phyloP scores from a whole-genome alignment of 2,329 filamentous ascomycete species.

The Sporothrix protearum region DNA sequence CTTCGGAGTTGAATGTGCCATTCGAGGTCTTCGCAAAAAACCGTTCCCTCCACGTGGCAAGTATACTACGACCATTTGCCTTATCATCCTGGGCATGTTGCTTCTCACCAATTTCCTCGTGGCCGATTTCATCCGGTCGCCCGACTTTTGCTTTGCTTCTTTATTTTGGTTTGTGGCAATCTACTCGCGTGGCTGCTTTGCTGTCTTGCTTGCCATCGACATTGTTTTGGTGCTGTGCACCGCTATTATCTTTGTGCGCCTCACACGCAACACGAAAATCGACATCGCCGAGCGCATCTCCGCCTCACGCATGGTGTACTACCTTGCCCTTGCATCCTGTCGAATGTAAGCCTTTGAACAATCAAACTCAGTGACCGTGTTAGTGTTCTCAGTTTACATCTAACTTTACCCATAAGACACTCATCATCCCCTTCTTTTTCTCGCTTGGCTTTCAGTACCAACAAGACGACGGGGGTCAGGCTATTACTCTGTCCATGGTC shows the following conservation, averaged over 20 bases:
- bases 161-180: slow-evolving; percentile 64
- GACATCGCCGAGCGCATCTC: slow-evolving; percentile 58
- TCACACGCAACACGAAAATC: slow-evolving; percentile 53
- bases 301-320: slow-evolving; percentile 68
- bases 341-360: slow-evolving; percentile 46
- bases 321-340: slow-evolving; percentile 55
- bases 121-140: slow-evolving; percentile 52
- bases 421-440: slow-evolving; percentile 63
- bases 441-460: slow-evolving; percentile 47
- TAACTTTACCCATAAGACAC: slow-evolving; percentile 46
- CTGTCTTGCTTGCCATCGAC: slow-evolving; percentile 50
- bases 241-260: slow-evolving; percentile 53
- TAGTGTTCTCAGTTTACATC: no score
- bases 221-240: slow-evolving; percentile 49
- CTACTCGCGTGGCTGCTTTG: slow-evolving; percentile 57
- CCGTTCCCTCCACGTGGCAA: slow-evolving; percentile 58
- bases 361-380: no score
- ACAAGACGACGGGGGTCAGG: slow-evolving; percentile 38
- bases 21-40: slow-evolving; percentile 51
- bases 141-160: slow-evolving; percentile 62
- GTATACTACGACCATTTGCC: slow-evolving; percentile 58
- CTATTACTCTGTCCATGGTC: slow-evolving; percentile 56
- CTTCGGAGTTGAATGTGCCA: slow-evolving; percentile 59
- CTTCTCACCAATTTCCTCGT: slow-evolving; percentile 57
- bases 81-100: slow-evolving; percentile 49